Conservation (phyloP, 2,329 filamentous ascomycete species). For the Colletotrichum cordylinicola region DNA sequence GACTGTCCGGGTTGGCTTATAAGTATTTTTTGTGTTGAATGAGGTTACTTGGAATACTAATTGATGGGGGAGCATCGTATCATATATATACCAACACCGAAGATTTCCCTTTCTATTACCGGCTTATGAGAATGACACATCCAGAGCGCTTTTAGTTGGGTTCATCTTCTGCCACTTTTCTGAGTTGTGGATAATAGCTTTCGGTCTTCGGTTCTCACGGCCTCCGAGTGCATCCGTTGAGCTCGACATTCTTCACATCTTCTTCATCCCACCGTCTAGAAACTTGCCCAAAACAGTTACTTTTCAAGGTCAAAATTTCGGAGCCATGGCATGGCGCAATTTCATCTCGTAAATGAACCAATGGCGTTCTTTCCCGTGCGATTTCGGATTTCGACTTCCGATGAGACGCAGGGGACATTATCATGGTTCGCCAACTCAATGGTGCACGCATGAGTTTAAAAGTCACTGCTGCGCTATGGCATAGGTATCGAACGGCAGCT, state of each 20-base stretch:
- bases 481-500: rapidly evolving
- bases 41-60: background rate
- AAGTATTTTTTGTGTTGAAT: background rate
- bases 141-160: background rate
- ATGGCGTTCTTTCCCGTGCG: background rate
- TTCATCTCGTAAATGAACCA: background rate
- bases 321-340: background rate
- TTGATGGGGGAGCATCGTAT: background rate
- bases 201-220: background rate
- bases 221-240: background rate
- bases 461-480: background rate
- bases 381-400: background rate
- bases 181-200: background rate
- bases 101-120: background rate
- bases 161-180: background rate
- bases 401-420: background rate
- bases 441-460: background rate
- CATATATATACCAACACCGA: background rate
- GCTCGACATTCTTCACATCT: background rate
- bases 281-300: background rate
- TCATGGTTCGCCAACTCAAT: background rate
- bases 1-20: background rate
- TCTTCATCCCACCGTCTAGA: background rate
- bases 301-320: background rate
- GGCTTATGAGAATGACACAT: background rate